Percentiles rank a stretch among this genome's conserved stretches.
phyloP scores from a whole-genome alignment of 2,329 filamentous ascomycete genomes.

The Ascochyta rabiei region DNA sequence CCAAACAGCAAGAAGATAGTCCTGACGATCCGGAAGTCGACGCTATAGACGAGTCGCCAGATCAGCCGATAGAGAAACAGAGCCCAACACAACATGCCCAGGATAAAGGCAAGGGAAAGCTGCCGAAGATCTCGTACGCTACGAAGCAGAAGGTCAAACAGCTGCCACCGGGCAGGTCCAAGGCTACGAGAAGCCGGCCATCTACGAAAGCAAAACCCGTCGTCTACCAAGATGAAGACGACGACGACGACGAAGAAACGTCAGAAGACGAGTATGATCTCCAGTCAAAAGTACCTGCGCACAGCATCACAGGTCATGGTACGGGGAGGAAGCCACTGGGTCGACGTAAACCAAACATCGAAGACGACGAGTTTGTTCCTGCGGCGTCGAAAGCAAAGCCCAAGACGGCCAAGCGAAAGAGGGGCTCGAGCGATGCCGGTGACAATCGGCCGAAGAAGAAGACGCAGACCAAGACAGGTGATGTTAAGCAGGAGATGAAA shows the following conservation, averaged over 20 bases:
- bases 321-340: constrained; percentile 2
- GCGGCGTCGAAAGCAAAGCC: constrained; percentile 4
- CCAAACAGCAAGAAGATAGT: background rate
- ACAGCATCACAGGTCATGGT: background rate
- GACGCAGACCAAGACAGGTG: background rate
- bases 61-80: background rate
- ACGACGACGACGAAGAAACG: background rate
- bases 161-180: constrained; percentile 8
- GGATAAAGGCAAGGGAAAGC: constrained; percentile 18
- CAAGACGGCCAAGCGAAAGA: constrained; percentile 18
- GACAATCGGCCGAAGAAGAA: constrained; percentile 6
- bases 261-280: constrained; percentile 5
- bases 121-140: constrained; percentile 22
- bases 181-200: constrained; percentile 2
- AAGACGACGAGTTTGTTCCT: constrained; percentile 22
- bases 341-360: constrained; percentile 3
- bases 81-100: background rate
- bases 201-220: background rate
- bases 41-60: background rate
- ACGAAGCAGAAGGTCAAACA: constrained; percentile 18
- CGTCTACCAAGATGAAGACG: background rate
- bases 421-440: background rate
- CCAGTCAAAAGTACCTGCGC: background rate
- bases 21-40: background rate
- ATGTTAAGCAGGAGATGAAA: background rate